phyloP scores from a whole-genome alignment of 2,329 filamentous ascomycete species.

The Gliomastix tumulicola region DNA sequence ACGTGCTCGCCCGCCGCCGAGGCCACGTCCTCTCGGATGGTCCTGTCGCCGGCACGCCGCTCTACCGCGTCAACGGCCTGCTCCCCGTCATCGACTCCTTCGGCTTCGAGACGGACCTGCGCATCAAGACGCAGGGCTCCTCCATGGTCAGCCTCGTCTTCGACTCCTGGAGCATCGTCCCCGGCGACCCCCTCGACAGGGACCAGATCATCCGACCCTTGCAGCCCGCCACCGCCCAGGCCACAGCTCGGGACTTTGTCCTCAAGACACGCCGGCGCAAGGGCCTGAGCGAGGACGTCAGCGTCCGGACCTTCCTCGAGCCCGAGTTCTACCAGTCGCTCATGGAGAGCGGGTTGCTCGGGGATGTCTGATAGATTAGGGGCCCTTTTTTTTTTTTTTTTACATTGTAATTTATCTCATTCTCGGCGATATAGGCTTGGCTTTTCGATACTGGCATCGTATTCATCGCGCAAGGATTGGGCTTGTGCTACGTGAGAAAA shows the following conservation, averaged over 20 bases:
- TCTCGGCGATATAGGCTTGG: no score
- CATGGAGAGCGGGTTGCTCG: constrained; percentile 82
- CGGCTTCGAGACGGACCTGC: constrained; percentile 93
- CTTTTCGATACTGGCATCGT: no score
- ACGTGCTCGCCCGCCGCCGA: constrained; percentile 77
- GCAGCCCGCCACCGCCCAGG: constrained; percentile 81
- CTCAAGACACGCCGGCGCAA: constrained; percentile 92
- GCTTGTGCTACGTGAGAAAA: no score
- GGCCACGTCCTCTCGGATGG: constrained; percentile 94
- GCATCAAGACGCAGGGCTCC: constrained; percentile 92
- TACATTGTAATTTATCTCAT: no score
- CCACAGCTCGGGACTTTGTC: constrained; percentile 90
- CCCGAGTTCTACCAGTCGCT: constrained; percentile 85
- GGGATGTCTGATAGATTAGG: no score
- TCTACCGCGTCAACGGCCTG: constrained; percentile 85
- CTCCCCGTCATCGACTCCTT: constrained; percentile 97
- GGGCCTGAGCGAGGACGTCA: constrained; percentile 91
- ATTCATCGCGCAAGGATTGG: no score
- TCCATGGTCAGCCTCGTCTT: constrained; percentile 89
- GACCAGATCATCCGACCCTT: constrained; percentile 75
- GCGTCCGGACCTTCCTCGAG: constrained; percentile 92
- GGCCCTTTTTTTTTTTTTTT: no score
- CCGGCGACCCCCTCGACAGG: constrained; percentile 88
- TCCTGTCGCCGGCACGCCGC: constrained; percentile 85
- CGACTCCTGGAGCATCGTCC: constrained; percentile 92